These are phyloP conservation scores for Lepraria neglecta DNA, from an alignment of 495 filamentous ascomycete species.

Conservation along the genomic window DNA sequence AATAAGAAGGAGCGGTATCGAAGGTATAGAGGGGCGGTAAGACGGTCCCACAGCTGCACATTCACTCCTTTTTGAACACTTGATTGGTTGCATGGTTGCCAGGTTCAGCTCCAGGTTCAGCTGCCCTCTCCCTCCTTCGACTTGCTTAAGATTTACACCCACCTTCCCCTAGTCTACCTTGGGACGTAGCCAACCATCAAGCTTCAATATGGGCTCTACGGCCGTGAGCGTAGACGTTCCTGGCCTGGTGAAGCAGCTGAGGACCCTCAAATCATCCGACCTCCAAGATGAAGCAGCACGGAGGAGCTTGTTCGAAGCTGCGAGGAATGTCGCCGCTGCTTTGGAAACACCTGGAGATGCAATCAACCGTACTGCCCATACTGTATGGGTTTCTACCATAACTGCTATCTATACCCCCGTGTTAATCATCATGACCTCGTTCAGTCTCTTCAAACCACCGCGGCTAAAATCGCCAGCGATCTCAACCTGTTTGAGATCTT, in stretches of 20 bases:
- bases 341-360: neutral
- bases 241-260: neutral
- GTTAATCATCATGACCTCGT: neutral
- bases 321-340: neutral
- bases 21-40: too few relatives aligned
- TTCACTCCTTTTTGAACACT: too few relatives aligned
- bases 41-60: too few relatives aligned
- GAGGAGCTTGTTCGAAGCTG: slow-evolving; percentile 1
- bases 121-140: neutral
- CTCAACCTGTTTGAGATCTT: slow-evolving; percentile 6
- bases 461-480: slow-evolving; percentile 5
- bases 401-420: neutral
- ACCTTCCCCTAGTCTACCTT: neutral
- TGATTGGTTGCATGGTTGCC: too few relatives aligned
- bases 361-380: slow-evolving; percentile 1
- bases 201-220: slow-evolving; percentile 6
- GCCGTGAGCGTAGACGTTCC: neutral
- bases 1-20: too few relatives aligned
- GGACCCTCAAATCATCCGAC: neutral
- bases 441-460: slow-evolving; percentile 7
- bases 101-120: neutral
- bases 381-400: neutral
- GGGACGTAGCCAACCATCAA: neutral
- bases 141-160: neutral
- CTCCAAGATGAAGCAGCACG: neutral